Evolutionary conservation across 345 rosid genomes (phyloP), one percentile per base, ranked within the genome.

Genomic region (Anastatica hierochuntica): DNA sequence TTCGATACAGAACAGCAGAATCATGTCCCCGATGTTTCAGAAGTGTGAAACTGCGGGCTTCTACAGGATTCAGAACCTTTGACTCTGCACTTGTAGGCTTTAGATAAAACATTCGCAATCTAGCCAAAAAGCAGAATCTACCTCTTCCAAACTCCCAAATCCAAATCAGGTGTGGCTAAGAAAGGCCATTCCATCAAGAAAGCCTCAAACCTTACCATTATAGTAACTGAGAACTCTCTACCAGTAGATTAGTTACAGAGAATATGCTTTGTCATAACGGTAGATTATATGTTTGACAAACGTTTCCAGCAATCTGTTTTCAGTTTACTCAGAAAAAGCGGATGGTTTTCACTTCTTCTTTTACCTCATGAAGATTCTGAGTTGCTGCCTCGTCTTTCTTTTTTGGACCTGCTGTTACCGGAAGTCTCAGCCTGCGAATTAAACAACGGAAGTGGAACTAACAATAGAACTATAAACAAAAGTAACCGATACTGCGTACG

Each of bases 351-450:
- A n/a, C n/a, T n/a, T n/a, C n/a, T n/a, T n/a, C n/a, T n/a, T n/a
- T 51, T 72, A 92, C 97, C 99, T 88, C 81, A 42, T 51, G 49
- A 63, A 19, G 51, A 45, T 66, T 76, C 49, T 65, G 76, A 53
- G 56, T 21, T 9, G 51, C 72, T 20, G 61, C 76, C 24, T 76
- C 90, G 67, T 72, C 84, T 70, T 75, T 92, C 84, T 57, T 81
- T 64, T 68, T 81, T 41, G 81, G 74, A 56, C 72, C 76, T 64
- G 66, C 23, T 43, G 74, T 44, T 27, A 69, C 46, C 8, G 90
- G 74, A 60, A 81, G 90, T 69, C 74, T 78, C 75, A 92, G 72
- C 76, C 97, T 92, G 83, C 44, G n/a, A 48, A 52, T 30, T 14
- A 62, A 53, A 56, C 4, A 24, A 43, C 7, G 35, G 17, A 36